Evolutionary conservation across 805 yeast species (phyloP), one percentile per base, ranked within the genome.

Genomic region (Priceomyces melissophilus): DNA sequence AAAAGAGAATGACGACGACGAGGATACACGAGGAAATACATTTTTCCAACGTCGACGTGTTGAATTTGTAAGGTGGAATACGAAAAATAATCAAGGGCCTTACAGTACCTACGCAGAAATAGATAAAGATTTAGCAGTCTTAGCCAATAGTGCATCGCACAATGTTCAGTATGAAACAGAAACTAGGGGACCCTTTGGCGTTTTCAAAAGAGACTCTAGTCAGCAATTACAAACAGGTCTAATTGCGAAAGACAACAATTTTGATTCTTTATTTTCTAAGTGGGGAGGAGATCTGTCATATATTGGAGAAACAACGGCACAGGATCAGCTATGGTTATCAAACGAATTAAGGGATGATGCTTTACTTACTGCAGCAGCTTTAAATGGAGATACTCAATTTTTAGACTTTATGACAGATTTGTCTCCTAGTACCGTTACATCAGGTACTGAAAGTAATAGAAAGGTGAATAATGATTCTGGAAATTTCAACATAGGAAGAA

Each of bases 91-190:
- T 35, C 57, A 53, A 41, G 54, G 50, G 28, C 73, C 73, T 0
- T 89, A 84, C 58, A 76, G 71, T 40, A 76, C 79, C n/a, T 87
- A 88, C 57, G 88, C 84, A 28, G 95, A 87, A 14, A 82, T 89
- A 81, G 96, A 89, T 58, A 67, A 69, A 32, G 87, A 85, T 49
- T 64, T 86, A 37, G 73, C 76, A 1, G 55, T 67, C 3, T 61
- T 87, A 15, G 82, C 84, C 26, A 73, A 75, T 27, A 59, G 69
- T 13, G 61, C 69, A 3, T 53, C 62, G 25, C 64, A 60, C 33
- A 65, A 75, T 8, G 58, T 55, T 1, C 56, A 66, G 17, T 68
- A 66, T 2, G 67, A 69, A 31, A 82, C 87, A 0, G 71, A 75
- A 62, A 53, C 75, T 3, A 61, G 75, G 33, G 95, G 96, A 1